phyloP scores from a whole-genome alignment of 176 grass and related monocot genomes.

The Puya raimondii region DNA sequence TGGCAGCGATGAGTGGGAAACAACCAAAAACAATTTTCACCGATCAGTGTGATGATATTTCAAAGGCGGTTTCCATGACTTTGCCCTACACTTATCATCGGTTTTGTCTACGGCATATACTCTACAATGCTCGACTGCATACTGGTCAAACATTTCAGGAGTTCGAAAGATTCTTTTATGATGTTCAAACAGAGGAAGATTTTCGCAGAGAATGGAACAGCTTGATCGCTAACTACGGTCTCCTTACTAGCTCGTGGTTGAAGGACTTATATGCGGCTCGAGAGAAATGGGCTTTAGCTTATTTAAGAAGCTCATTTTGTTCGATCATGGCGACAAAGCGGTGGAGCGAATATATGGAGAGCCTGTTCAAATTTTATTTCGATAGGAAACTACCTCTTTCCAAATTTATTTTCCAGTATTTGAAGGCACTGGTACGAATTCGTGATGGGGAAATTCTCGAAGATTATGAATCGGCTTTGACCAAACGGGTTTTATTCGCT shows the following conservation, averaged over 20 bases:
- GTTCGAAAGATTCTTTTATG: conserved; percentile 10
- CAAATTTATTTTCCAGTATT: conserved; percentile 12
- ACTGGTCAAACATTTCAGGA: conserved; percentile 5
- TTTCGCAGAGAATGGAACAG: conserved; percentile 7
- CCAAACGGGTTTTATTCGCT: conserved; percentile 10
- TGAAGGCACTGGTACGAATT: conserved; percentile 7
- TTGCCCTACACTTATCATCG: conserved; percentile 26
- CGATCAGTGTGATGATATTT: conserved; percentile 23
- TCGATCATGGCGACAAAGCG: conserved; percentile 9
- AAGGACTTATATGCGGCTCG: conserved; percentile 8
- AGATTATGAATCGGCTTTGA: conserved; percentile 13
- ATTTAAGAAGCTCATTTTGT: conserved; percentile 8
- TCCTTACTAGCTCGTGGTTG: not conserved
- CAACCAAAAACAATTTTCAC: conserved; percentile 34
- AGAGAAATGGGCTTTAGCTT: conserved; percentile 10
- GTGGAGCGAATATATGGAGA: conserved; percentile 5
- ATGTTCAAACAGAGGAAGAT: conserved; percentile 1
- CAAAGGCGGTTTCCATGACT: conserved; percentile 11
- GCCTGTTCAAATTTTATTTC: conserved; percentile 10
- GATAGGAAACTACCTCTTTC: conserved; percentile 3
- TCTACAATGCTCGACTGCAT: conserved; percentile 27
- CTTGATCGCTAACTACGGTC: not conserved
- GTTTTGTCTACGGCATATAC: conserved; percentile 32
- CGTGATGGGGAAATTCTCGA: conserved; percentile 13
- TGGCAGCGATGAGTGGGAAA: conserved; percentile 38